phyloP scores from a whole-genome alignment of 2,329 filamentous ascomycete genomes.

The Aureobasidium sp. region DNA sequence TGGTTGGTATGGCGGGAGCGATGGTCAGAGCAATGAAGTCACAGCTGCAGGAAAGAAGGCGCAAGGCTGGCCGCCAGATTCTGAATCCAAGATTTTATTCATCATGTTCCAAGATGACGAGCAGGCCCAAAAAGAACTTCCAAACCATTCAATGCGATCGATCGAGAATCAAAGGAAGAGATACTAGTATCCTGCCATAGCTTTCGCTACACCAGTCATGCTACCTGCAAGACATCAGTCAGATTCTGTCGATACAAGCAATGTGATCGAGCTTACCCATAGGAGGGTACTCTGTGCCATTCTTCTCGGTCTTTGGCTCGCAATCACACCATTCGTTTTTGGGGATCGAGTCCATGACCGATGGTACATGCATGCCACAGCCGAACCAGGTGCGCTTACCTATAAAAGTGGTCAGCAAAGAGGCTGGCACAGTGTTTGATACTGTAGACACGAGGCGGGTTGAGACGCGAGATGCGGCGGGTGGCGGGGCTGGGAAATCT shows the following conservation, averaged over 20 bases:
- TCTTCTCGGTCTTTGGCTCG: slow-evolving; percentile 52
- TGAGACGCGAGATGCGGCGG: neutral
- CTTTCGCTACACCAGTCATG: slow-evolving; percentile 23
- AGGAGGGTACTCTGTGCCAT: slow-evolving; percentile 20
- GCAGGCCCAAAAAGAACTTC: neutral
- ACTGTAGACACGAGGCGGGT: slow-evolving; percentile 7
- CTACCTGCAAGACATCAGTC: slow-evolving; percentile 17
- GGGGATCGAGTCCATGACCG: slow-evolving; percentile 53
- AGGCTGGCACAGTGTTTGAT: slow-evolving; percentile 7
- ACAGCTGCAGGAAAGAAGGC: neutral
- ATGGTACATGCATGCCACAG: slow-evolving; percentile 22
- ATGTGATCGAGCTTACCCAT: slow-evolving; percentile 11
- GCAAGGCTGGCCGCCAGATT: neutral
- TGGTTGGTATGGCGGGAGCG: neutral
- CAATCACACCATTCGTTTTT: slow-evolving; percentile 56
- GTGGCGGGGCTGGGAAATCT: neutral
- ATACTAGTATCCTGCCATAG: slow-evolving; percentile 20
- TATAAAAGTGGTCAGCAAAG: slow-evolving; percentile 14
- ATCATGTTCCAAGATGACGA: neutral
- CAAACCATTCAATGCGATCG: neutral
- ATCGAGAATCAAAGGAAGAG: neutral
- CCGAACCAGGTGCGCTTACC: slow-evolving; percentile 27
- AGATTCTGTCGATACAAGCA: neutral
- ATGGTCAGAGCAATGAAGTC: neutral
- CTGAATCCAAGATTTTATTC: neutral